These are phyloP conservation scores for Suillus paluster DNA, from an alignment of 768 basidiomycete genomes.

Conservation along the genomic window DNA sequence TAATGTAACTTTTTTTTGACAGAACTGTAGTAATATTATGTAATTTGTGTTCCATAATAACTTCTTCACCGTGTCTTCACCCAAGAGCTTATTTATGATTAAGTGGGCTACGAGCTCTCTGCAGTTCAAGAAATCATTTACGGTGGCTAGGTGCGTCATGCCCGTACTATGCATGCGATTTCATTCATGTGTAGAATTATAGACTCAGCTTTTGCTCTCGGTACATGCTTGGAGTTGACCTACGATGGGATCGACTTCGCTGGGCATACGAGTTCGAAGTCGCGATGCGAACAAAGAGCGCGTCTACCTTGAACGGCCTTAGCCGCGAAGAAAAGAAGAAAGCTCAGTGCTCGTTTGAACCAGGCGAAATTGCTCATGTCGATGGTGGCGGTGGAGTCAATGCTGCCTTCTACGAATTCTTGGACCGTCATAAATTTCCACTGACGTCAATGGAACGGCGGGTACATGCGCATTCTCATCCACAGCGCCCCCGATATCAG, in stretches of 20 bases:
- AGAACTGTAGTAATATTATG: not conserved
- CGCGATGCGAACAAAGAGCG: slow-evolving; percentile 10
- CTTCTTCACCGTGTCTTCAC: too few species aligned
- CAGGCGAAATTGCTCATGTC: slow-evolving; percentile 17
- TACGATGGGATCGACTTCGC: slow-evolving; percentile 16
- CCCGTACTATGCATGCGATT: not conserved
- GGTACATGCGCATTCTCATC: not conserved
- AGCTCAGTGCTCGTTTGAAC: slow-evolving; percentile 8
- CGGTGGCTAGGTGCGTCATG: not conserved
- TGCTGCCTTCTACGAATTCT: slow-evolving; percentile 14
- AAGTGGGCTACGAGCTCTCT: too few species aligned
- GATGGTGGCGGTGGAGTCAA: slow-evolving; percentile 13
- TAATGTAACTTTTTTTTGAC: not conserved
- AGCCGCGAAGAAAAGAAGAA: slow-evolving; percentile 4
- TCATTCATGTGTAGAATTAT: not conserved
- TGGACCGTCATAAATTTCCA: slow-evolving; percentile 3
- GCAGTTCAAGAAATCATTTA: too few species aligned
- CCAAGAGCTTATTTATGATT: too few species aligned
- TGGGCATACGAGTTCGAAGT: slow-evolving; percentile 15
- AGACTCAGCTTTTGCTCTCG: slow-evolving; percentile 1
- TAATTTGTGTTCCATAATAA: not conserved
- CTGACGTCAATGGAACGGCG: slow-evolving; percentile 8
- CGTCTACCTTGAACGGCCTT: slow-evolving; percentile 2
- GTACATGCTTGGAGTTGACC: slow-evolving; percentile 14
- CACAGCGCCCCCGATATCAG: slow-evolving; percentile 1